Percentiles rank a stretch among this genome's conserved stretches.
Conservation (phyloP, 2,329 filamentous ascomycete genomes). For the Diaporthe aspalathi region DNA sequence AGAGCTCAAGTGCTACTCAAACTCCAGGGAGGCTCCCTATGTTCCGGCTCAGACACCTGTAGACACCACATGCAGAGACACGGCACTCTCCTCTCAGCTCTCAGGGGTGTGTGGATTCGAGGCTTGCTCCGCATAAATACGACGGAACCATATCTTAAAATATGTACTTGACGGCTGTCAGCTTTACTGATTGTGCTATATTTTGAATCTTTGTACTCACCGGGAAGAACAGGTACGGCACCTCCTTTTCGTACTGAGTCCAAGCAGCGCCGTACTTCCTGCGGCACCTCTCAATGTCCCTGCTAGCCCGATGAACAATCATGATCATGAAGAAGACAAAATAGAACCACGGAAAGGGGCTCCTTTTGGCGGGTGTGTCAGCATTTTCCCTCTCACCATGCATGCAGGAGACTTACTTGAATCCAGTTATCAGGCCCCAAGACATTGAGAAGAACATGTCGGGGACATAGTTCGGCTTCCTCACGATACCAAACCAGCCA, state of each 20-base stretch:
- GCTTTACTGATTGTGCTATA: background rate
- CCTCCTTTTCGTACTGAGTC: constrained; percentile 81
- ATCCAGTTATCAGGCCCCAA: constrained; percentile 79
- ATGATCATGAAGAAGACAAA: constrained; percentile 82
- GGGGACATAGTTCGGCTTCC: constrained; percentile 84
- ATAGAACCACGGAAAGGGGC: constrained; percentile 91
- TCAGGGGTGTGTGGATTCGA: too few relatives aligned
- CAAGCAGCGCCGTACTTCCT: constrained; percentile 85
- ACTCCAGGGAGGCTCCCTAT: too few relatives aligned
- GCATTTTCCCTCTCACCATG: too few relatives aligned
- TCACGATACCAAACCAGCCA: constrained; percentile 80
- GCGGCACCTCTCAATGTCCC: constrained; percentile 81
- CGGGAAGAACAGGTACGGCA: constrained; percentile 83
- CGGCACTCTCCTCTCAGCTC: too few relatives aligned
- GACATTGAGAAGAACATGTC: constrained; percentile 81
- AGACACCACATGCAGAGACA: too few relatives aligned
- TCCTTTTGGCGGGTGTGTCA: constrained; percentile 67
- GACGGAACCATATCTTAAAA: background rate
- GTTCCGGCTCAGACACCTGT: too few relatives aligned
- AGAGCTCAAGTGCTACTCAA: too few relatives aligned
- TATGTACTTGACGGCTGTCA: background rate
- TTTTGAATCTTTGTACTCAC: constrained; percentile 47
- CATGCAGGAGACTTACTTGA: background rate
- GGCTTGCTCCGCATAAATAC: too few relatives aligned
- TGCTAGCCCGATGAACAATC: constrained; percentile 81